Percentiles rank a stretch among this genome's conserved stretches.
phyloP scores from a whole-genome alignment of 345 rosid genomes.

The Orychophragmus violaceus region DNA sequence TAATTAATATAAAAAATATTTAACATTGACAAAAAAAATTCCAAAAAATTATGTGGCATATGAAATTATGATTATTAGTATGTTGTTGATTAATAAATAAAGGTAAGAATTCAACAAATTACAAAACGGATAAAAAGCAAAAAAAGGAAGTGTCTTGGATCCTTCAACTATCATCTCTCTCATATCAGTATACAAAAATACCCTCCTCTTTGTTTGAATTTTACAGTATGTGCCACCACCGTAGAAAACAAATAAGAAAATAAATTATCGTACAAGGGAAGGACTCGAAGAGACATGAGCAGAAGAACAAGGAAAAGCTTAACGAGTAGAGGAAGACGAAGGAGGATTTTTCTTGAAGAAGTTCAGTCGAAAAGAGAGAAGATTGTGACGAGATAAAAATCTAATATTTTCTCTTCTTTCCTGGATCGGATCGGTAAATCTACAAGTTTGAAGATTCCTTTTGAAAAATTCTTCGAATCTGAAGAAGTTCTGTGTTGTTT shows the following conservation, averaged over 20 bases:
- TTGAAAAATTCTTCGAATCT: slow-evolving; percentile 7
- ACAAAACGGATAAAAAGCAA: neutral
- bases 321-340: slow-evolving; percentile 29
- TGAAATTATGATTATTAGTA: too few species aligned
- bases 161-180: slow-evolving; percentile 37
- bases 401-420: neutral
- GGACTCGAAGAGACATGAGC: slow-evolving; percentile 21
- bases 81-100: too few species aligned
- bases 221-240: slow-evolving; percentile 54
- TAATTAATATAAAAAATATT: too few species aligned
- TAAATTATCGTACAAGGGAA: slow-evolving; percentile 33
- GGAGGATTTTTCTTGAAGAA: slow-evolving; percentile 7
- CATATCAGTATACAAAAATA: too few species aligned
- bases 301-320: slow-evolving; percentile 7
- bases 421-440: slow-evolving; percentile 13
- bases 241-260: slow-evolving; percentile 14
- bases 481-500: neutral
- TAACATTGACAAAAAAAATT: too few species aligned
- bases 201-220: slow-evolving; percentile 34
- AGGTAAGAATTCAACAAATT: neutral
- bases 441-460: slow-evolving; percentile 19
- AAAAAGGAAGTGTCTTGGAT: slow-evolving; percentile 48
- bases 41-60: too few species aligned
- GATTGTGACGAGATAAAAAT: neutral
- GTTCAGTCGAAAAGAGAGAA: neutral